A percentile compares a stretch with the other conserved stretches of the same genome.
Conservation (phyloP, 345 rosid genomes). For the Theobroma cacao region DNA sequence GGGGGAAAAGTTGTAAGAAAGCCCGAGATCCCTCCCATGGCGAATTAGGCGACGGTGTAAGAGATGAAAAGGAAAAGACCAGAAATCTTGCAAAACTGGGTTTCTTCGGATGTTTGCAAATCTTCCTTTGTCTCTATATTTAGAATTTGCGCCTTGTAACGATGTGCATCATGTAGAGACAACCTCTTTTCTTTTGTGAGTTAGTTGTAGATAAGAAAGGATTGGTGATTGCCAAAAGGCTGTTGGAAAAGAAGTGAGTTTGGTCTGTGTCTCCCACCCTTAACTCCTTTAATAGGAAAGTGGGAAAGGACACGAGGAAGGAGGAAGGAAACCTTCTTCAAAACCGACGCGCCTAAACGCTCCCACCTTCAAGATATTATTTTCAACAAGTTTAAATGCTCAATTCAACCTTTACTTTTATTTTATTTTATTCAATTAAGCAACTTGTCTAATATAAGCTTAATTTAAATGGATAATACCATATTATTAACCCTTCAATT, state of each 20-base stretch:
- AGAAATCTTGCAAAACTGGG: not conserved
- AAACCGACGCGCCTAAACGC: not conserved
- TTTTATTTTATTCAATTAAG: too few species aligned
- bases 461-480: too few species aligned
- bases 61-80: not conserved
- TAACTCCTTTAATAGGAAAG: not conserved
- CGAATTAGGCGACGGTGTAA: too few species aligned
- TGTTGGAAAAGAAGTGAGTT: not conserved
- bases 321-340: not conserved
- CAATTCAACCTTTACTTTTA: too few species aligned
- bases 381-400: too few species aligned
- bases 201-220: not conserved
- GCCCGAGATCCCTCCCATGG: slow-evolving; percentile 34
- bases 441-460: too few species aligned
- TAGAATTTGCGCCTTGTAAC: not conserved
- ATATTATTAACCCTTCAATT: too few species aligned
- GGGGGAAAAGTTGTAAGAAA: slow-evolving; percentile 33
- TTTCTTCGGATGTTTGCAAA: not conserved
- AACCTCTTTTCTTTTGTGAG: not conserved
- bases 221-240: not conserved
- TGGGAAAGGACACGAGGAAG: not conserved
- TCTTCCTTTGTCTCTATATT: not conserved
- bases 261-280: not conserved
- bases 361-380: not conserved
- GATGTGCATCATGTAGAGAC: not conserved